A percentile compares a stretch with the other conserved stretches of the same genome.
These are phyloP conservation scores for Botrytis galanthina DNA, from an alignment of 2,329 filamentous ascomycete genomes.

Conservation along the genomic window DNA sequence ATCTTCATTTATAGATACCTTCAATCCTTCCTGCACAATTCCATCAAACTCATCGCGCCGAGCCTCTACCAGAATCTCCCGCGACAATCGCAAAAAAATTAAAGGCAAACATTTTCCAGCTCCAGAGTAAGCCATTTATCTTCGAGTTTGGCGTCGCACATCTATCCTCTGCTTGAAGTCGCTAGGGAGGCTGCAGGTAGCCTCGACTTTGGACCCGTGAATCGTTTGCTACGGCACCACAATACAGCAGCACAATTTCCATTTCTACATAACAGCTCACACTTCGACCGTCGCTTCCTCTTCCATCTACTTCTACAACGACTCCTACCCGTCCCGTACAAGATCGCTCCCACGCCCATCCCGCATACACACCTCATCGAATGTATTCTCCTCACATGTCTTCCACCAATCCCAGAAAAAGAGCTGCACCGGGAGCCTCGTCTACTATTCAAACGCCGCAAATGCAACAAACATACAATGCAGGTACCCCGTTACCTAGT, in stretches of 20 bases:
- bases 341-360: neutral
- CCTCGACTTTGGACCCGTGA: conserved; percentile 29
- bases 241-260: conserved; percentile 7
- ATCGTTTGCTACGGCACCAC: conserved; percentile 3
- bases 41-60: conserved; percentile 23
- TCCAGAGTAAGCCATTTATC: conserved; percentile 1
- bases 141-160: conserved; percentile 24
- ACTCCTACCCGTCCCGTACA: neutral
- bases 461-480: conserved; percentile 50
- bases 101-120: conserved; percentile 10
- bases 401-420: conserved; percentile 61
- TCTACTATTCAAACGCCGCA: conserved; percentile 57
- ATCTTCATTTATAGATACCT: conserved; percentile 27
- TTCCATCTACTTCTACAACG: neutral
- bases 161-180: conserved; percentile 25
- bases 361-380: conserved; percentile 16
- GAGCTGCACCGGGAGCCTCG: conserved; percentile 68
- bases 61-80: conserved; percentile 28
- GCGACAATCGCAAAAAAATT: conserved; percentile 22
- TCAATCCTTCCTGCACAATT: conserved; percentile 23
- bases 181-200: conserved; percentile 37
- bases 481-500: conserved; percentile 46
- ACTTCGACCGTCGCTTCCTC: neutral
- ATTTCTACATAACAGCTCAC: neutral
- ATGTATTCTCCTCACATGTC: conserved; percentile 33